Evolutionary conservation across 1,284 basidiomycete species (phyloP).

Genomic region (Marasmius fiardii): DNA sequence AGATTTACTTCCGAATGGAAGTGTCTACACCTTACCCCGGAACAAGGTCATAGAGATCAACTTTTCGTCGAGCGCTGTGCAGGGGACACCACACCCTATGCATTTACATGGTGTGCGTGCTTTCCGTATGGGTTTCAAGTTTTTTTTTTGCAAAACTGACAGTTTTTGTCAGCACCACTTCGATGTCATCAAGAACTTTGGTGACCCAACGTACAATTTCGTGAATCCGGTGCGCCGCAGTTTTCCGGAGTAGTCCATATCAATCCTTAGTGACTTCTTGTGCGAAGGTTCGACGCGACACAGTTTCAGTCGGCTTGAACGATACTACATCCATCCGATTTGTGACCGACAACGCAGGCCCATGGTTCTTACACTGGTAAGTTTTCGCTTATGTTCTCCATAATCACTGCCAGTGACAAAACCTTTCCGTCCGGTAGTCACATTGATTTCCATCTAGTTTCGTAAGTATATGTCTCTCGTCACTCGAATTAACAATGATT

Average conservation of each 20-base stretch:
- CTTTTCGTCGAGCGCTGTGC: constrained; percentile 30
- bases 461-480: constrained; percentile 15
- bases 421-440: constrained; percentile 17
- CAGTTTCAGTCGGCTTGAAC: constrained; percentile 2
- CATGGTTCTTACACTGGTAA: constrained; percentile 15
- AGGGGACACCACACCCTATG: constrained; percentile 25
- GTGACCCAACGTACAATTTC: constrained; percentile 23
- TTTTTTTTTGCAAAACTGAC: background rate
- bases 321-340: constrained; percentile 8
- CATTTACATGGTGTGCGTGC: constrained; percentile 36
- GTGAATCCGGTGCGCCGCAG: constrained; percentile 22
- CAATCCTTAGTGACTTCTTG: background rate
- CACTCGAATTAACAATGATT: background rate
- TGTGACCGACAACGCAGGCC: constrained; percentile 12
- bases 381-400: background rate
- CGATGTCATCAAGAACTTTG: constrained; percentile 25
- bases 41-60: constrained; percentile 47
- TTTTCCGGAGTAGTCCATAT: background rate
- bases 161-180: constrained; percentile 33
- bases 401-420: background rate
- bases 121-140: background rate
- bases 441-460: constrained; percentile 28
- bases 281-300: constrained; percentile 8
- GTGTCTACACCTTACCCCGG: constrained; percentile 40
- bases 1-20: constrained; percentile 41